phyloP scores from a whole-genome alignment of 1,284 basidiomycete genomes.

The Leccinum griseonigrum region DNA sequence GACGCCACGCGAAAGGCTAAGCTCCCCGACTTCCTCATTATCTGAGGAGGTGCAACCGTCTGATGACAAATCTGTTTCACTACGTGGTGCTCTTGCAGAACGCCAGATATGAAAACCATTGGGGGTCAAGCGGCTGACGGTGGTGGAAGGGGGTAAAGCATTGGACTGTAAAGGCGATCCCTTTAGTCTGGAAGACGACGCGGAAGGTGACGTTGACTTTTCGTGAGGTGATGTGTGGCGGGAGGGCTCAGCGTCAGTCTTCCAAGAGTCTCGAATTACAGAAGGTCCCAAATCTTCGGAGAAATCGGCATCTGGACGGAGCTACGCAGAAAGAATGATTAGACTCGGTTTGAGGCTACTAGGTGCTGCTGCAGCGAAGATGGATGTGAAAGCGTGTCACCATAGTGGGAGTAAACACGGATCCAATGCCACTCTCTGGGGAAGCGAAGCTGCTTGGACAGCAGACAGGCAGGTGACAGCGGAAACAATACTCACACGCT shows the following conservation, averaged over 20 bases:
- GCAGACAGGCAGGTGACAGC: neutral
- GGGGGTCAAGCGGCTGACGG: slow-evolving; percentile 1
- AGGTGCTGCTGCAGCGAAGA: neutral
- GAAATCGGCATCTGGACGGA: slow-evolving; percentile 69
- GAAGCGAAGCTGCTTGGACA: neutral
- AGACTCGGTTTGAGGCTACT: slow-evolving; percentile 6
- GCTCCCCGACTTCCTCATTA: slow-evolving; percentile 39
- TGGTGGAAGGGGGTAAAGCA: slow-evolving; percentile 6
- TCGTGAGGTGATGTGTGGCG: slow-evolving; percentile 16
- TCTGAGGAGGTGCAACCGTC: slow-evolving; percentile 38
- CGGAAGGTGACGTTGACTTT: slow-evolving; percentile 22
- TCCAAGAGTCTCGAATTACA: slow-evolving; percentile 74
- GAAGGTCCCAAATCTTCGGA: slow-evolving; percentile 65
- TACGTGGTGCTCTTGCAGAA: slow-evolving; percentile 19
- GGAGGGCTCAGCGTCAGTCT: slow-evolving; percentile 34
- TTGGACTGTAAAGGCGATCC: slow-evolving; percentile 15
- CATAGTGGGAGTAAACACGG: neutral
- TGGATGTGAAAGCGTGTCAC: neutral
- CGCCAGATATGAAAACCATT: slow-evolving; percentile 6
- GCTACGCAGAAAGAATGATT: slow-evolving; percentile 39
- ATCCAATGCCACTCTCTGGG: neutral
- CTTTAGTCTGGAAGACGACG: slow-evolving; percentile 16
- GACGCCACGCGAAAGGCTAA: slow-evolving; percentile 36
- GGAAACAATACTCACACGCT: slow-evolving; percentile 46
- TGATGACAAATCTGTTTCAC: slow-evolving; percentile 37